Percentiles rank a stretch among this genome's conserved stretches.
Conservation (phyloP, 2,329 filamentous ascomycete species). For the Xylaria sp. region DNA sequence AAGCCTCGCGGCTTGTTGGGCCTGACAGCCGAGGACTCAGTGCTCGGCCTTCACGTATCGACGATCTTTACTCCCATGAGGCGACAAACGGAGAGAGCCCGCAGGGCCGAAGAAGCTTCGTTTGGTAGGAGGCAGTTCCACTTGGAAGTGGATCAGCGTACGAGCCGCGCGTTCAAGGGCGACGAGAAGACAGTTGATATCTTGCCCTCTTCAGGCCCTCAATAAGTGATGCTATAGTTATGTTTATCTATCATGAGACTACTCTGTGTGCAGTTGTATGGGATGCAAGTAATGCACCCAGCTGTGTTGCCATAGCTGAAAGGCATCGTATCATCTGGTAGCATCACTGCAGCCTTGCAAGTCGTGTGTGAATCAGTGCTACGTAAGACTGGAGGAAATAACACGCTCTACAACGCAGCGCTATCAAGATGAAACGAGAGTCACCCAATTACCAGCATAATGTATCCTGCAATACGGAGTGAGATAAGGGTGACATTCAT, state of each 20-base stretch:
- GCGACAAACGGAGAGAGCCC: conserved; percentile 16
- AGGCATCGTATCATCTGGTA: conserved; percentile 12
- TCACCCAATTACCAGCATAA: neutral
- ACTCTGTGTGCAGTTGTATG: neutral
- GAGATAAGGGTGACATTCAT: conserved; percentile 7
- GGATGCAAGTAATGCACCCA: neutral
- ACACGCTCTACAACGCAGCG: neutral
- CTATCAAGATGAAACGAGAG: conserved; percentile 13
- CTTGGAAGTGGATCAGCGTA: conserved; percentile 18
- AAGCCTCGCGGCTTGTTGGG: conserved; percentile 26
- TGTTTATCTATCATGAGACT: neutral
- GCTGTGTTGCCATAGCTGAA: conserved; percentile 23
- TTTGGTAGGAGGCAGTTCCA: conserved; percentile 10
- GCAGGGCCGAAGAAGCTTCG: conserved; percentile 13
- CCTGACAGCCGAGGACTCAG: conserved; percentile 26
- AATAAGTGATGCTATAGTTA: neutral
- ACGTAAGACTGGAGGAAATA: conserved; percentile 1
- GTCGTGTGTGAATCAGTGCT: conserved; percentile 12
- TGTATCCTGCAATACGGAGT: conserved; percentile 3
- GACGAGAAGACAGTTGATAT: neutral
- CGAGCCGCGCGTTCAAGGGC: conserved; percentile 10
- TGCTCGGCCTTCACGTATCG: conserved; percentile 13
- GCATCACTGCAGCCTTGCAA: conserved; percentile 20
- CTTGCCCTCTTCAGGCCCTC: neutral
- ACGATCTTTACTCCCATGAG: conserved; percentile 24